These are phyloP conservation scores for Hydrangea macrophylla DNA, from an alignment of 148 eudicot genomes.

Conservation along the genomic window DNA sequence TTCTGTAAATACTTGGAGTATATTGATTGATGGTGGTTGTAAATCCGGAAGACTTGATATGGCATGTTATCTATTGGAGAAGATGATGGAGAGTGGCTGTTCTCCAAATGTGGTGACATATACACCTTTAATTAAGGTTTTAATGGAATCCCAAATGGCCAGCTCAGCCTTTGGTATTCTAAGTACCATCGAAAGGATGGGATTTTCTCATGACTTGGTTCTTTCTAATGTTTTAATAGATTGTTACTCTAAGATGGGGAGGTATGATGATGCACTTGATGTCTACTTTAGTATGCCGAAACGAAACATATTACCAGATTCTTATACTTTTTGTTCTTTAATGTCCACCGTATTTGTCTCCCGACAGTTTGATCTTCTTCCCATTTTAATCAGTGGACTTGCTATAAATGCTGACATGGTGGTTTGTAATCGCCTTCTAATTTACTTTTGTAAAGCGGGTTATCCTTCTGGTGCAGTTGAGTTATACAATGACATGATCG, in stretches of 20 bases:
- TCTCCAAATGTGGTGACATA: conserved; percentile 46
- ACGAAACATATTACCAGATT: conserved; percentile 38
- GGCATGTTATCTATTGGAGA: conserved; percentile 37
- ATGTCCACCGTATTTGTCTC: conserved; percentile 28
- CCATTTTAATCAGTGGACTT: conserved; percentile 32
- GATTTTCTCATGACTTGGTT: conserved; percentile 42
- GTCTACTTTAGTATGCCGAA: conserved; percentile 36
- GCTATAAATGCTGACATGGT: conserved; percentile 36
- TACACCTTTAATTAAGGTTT: conserved; percentile 44
- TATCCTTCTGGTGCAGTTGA: conserved; percentile 39
- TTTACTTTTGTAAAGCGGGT: conserved; percentile 54
- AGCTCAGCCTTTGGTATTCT: conserved; percentile 35
- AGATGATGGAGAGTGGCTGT: conserved; percentile 45
- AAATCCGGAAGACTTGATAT: conserved; percentile 29
- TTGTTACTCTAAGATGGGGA: conserved; percentile 40
- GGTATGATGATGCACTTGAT: conserved; percentile 39
- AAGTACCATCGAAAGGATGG: conserved; percentile 34
- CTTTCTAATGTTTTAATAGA: conserved; percentile 46
- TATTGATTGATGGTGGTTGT: conserved; percentile 46
- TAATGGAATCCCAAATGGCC: conserved; percentile 33
- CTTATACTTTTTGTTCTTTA: conserved; percentile 42
- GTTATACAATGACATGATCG: conserved; percentile 40
- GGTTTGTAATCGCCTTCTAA: conserved; percentile 39
- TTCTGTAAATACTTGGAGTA: conserved; percentile 38
- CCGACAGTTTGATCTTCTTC: conserved; percentile 29